Conservation (phyloP, 2,329 filamentous ascomycete genomes). For the Coniella lustricola region DNA sequence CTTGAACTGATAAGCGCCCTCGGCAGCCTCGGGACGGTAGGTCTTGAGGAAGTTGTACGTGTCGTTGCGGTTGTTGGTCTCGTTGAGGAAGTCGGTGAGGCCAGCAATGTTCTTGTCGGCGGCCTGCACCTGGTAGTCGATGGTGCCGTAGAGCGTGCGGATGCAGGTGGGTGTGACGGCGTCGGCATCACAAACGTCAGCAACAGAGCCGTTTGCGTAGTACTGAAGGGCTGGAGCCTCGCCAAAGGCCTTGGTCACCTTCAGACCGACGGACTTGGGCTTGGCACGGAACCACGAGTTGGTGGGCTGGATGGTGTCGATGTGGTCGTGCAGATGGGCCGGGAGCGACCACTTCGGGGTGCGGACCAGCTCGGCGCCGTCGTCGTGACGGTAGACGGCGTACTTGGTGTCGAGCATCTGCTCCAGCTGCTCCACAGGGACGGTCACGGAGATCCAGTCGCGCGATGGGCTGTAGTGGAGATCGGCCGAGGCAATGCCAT, state of each 20-base stretch:
- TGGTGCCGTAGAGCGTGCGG: conserved; percentile 38
- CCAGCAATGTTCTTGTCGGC: conserved; percentile 34
- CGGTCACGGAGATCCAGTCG: conserved; percentile 36
- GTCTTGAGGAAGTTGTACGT: conserved; percentile 28
- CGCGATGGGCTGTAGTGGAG: conserved; percentile 36
- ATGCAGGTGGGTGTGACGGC: conserved; percentile 40
- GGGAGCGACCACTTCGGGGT: conserved; percentile 50
- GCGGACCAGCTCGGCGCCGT: conserved; percentile 45
- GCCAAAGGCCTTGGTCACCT: conserved; percentile 24
- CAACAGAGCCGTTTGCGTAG: conserved; percentile 28
- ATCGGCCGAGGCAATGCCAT: conserved; percentile 35
- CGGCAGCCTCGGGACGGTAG: conserved; percentile 29
- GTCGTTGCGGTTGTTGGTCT: conserved; percentile 40
- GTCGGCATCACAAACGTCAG: conserved; percentile 37
- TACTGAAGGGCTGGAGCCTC: conserved; percentile 21
- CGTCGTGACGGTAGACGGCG: conserved; percentile 41
- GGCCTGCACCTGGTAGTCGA: conserved; percentile 41
- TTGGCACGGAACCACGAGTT: conserved; percentile 39
- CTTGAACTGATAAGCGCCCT: conserved; percentile 26
- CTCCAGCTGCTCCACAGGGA: conserved; percentile 40
- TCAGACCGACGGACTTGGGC: conserved; percentile 24
- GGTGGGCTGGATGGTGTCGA: conserved; percentile 45
- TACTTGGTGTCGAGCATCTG: conserved; percentile 38
- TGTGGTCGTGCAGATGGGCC: conserved; percentile 29
- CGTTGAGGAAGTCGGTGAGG: conserved; percentile 39